These are phyloP conservation scores for Lophiostoma macrostomum DNA, from an alignment of 495 filamentous ascomycete species.

Conservation along the genomic window DNA sequence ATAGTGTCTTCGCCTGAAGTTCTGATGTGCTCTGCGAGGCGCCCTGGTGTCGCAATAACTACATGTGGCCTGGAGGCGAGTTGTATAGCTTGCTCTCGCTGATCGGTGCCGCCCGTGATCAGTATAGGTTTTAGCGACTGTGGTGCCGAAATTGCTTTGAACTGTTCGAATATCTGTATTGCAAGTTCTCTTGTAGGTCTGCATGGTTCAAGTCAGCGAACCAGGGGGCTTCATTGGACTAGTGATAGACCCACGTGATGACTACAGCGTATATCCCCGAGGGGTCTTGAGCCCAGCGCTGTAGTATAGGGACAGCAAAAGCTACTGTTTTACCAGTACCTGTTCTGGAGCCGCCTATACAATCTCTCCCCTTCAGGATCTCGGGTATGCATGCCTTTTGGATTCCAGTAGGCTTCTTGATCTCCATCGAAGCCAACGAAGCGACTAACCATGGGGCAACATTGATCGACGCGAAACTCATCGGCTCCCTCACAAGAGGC, in stretches of 20 bases:
- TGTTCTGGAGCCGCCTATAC: conserved; percentile 89
- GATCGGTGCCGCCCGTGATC: conserved; percentile 87
- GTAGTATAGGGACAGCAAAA: conserved; percentile 89
- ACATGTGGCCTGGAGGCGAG: conserved; percentile 81
- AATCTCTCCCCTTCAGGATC: conserved; percentile 85
- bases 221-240: background rate
- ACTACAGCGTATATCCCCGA: conserved; percentile 85
- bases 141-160: conserved; percentile 83
- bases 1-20: conserved; percentile 89
- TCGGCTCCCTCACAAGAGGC: conserved; percentile 41
- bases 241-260: conserved; percentile 59
- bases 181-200: conserved; percentile 68
- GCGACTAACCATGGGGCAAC: conserved; percentile 87
- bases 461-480: conserved; percentile 69
- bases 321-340: conserved; percentile 99
- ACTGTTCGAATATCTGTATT: conserved; percentile 92
- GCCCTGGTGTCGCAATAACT: conserved; percentile 90
- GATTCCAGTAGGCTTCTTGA: conserved; percentile 84
- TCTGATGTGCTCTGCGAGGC: conserved; percentile 88
- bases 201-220: background rate
- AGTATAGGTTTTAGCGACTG: conserved; percentile 81
- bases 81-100: conserved; percentile 82
- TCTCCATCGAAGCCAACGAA: conserved; percentile 80
- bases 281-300: conserved; percentile 90
- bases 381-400: conserved; percentile 88